Percentiles rank a stretch among this genome's conserved stretches.
phyloP scores from a whole-genome alignment of 495 filamentous ascomycete genomes.

The Geopyxis carbonaria region DNA sequence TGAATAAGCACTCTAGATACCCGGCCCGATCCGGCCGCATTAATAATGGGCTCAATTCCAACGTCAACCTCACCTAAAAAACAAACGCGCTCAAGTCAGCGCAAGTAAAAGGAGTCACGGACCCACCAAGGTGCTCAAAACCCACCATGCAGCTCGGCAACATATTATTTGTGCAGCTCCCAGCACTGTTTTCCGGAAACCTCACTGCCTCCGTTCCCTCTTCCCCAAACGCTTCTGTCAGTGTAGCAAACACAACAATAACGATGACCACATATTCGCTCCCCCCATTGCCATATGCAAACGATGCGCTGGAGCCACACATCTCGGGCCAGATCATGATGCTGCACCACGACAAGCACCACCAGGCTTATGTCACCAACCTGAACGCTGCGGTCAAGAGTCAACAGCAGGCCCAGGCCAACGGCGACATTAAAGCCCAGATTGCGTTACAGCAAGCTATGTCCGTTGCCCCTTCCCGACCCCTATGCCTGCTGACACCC shows the following conservation, averaged over 20 bases:
- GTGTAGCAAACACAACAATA: neutral
- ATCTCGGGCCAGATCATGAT: conserved; percentile 98
- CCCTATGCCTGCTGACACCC: neutral
- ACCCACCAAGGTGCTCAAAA: too few species aligned
- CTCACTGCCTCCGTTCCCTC: conserved; percentile 13
- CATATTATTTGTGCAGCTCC: conserved; percentile 16
- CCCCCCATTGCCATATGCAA: conserved; percentile 16
- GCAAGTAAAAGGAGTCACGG: too few species aligned
- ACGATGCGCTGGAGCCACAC: conserved; percentile 61
- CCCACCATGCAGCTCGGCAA: conserved; percentile 7
- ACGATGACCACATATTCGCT: conserved; percentile 7
- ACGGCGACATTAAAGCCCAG: conserved; percentile 43
- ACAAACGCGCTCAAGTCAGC: too few species aligned
- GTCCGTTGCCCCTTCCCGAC: conserved; percentile 9
- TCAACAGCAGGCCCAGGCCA: conserved; percentile 37
- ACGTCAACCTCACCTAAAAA: too few species aligned
- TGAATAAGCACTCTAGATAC: too few species aligned
- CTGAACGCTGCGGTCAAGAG: conserved; percentile 47
- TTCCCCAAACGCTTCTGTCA: neutral
- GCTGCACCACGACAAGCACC: conserved; percentile 50
- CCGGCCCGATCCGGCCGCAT: too few species aligned
- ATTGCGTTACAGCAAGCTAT: conserved; percentile 68
- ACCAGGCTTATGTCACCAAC: conserved; percentile 52
- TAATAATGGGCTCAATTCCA: too few species aligned
- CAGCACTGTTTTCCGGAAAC: conserved; percentile 17